phyloP scores from a whole-genome alignment of 1,284 basidiomycete genomes.

The Mycena sp. region DNA sequence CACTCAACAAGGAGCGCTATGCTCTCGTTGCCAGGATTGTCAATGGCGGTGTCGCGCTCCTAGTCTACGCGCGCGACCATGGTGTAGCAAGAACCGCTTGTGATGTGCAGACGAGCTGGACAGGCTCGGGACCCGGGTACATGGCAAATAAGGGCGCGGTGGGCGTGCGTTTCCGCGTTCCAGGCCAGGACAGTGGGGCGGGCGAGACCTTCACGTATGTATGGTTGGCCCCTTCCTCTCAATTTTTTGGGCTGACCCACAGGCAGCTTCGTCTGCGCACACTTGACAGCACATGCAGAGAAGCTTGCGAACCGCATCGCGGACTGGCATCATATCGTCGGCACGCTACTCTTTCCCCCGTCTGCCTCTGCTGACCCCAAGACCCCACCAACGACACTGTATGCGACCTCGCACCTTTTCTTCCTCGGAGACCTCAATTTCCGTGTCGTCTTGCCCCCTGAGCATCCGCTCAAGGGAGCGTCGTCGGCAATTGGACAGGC shows the following conservation, averaged over 20 bases:
- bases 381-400: slow-evolving; percentile 76
- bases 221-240: slow-evolving; percentile 35
- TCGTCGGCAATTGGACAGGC: slow-evolving; percentile 12
- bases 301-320: slow-evolving; percentile 78
- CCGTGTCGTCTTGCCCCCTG: slow-evolving; percentile 69
- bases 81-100: slow-evolving; percentile 66
- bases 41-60: slow-evolving; percentile 82
- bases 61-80: slow-evolving; percentile 84
- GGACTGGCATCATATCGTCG: slow-evolving; percentile 87
- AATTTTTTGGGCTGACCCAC: slow-evolving; percentile 9
- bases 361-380: slow-evolving; percentile 48
- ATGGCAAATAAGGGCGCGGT: slow-evolving; percentile 99
- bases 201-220: slow-evolving; percentile 87
- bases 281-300: slow-evolving; percentile 87
- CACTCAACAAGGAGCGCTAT: slow-evolving; percentile 74
- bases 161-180: slow-evolving; percentile 84
- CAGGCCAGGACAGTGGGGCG: slow-evolving; percentile 57
- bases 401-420: slow-evolving; percentile 86
- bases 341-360: slow-evolving; percentile 82
- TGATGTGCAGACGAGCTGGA: slow-evolving; percentile 81
- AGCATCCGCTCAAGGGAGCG: slow-evolving; percentile 51
- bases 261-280: slow-evolving; percentile 89
- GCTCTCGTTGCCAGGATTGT: slow-evolving; percentile 78
- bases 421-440: slow-evolving; percentile 94
- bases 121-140: slow-evolving; percentile 75